Conservation (phyloP, 31 red algal genomes). For the Bonnemaisonia californica region DNA sequence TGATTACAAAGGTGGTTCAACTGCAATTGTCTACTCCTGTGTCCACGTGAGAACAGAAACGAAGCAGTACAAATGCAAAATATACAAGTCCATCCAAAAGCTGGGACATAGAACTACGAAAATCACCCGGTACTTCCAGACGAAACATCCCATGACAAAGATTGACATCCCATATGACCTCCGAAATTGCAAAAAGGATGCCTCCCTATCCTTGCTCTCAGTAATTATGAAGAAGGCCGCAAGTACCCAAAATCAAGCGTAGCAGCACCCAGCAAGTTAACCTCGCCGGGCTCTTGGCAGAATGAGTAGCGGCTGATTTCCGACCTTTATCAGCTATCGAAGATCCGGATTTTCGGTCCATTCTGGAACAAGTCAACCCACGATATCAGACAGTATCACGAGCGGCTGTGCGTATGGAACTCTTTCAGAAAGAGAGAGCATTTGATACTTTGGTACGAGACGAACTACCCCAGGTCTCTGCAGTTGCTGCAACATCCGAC, state of each 20-base stretch:
- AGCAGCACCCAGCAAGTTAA: slow-evolving; percentile 13
- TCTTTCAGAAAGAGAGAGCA: neutral
- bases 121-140: slow-evolving; percentile 13
- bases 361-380: slow-evolving; percentile 24
- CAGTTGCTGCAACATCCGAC: slow-evolving; percentile 20
- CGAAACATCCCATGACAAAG: slow-evolving; percentile 2
- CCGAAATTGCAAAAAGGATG: slow-evolving; percentile 7
- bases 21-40: slow-evolving; percentile 9
- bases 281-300: neutral
- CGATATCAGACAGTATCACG: slow-evolving; percentile 13
- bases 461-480: slow-evolving; percentile 17
- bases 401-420: slow-evolving; percentile 14
- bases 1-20: slow-evolving; percentile 27
- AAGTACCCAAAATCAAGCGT: slow-evolving; percentile 23
- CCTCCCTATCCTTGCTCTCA: slow-evolving; percentile 16
- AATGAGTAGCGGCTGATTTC: slow-evolving; percentile 13
- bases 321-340: slow-evolving; percentile 9
- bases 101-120: slow-evolving; percentile 2
- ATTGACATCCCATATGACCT: slow-evolving; percentile 28
- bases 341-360: slow-evolving; percentile 20
- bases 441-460: slow-evolving; percentile 15
- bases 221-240: slow-evolving; percentile 18
- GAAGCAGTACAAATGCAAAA: slow-evolving; percentile 18
- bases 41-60: slow-evolving; percentile 26
- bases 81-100: slow-evolving; percentile 4